phyloP scores from a whole-genome alignment of 2,329 filamentous ascomycete genomes.

The Monilinia aucupariae region DNA sequence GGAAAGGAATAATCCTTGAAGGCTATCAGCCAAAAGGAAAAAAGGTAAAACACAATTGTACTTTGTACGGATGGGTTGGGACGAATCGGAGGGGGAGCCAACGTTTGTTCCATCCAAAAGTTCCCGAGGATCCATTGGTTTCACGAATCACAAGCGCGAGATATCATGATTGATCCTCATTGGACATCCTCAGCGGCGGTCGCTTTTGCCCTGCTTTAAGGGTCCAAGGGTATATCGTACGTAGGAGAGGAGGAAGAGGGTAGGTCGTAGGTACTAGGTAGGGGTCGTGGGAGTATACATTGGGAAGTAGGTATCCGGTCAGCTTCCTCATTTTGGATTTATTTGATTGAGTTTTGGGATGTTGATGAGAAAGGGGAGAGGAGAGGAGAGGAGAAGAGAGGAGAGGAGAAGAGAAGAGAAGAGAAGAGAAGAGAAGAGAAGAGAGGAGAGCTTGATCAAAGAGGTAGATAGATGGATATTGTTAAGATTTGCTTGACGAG shows the following conservation, averaged over 20 bases:
- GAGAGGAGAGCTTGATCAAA: too few species aligned
- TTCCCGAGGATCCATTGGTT: slow-evolving; percentile 2
- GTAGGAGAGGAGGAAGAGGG: neutral
- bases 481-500: too few species aligned
- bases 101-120: slow-evolving; percentile 1
- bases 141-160: slow-evolving; percentile 12
- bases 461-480: too few species aligned
- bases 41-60: too few species aligned
- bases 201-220: slow-evolving; percentile 10
- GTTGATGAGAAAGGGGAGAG: too few species aligned
- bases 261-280: too few species aligned
- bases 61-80: neutral
- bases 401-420: too few species aligned
- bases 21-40: neutral
- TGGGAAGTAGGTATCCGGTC: neutral
- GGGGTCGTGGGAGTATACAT: neutral
- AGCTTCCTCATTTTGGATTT: neutral
- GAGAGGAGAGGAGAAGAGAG: too few species aligned
- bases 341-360: neutral
- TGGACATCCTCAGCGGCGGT: slow-evolving; percentile 6
- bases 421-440: too few species aligned
- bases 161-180: slow-evolving; percentile 17
- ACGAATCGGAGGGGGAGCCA: slow-evolving; percentile 10
- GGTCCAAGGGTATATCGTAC: slow-evolving; percentile 6
- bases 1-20: neutral